phyloP scores from a whole-genome alignment of 331 rosid genomes.

The Ulmus americana region DNA sequence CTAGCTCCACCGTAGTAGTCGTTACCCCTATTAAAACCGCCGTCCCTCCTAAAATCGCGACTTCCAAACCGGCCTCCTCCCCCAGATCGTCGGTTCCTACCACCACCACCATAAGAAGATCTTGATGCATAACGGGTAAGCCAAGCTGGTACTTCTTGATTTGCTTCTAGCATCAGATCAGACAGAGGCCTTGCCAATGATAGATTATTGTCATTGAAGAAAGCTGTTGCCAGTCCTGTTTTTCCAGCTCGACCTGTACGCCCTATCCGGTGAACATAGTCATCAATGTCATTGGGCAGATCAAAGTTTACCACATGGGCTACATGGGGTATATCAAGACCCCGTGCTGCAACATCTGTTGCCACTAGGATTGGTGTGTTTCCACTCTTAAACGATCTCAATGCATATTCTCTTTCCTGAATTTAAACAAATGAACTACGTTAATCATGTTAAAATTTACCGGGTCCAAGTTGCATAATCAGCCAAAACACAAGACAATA shows the following conservation, averaged over 20 bases:
- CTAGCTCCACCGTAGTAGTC: conserved; percentile 72
- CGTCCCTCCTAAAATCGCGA: conserved; percentile 77
- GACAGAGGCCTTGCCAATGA: conserved; percentile 69
- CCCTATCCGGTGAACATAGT: conserved; percentile 91
- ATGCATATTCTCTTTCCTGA: conserved; percentile 89
- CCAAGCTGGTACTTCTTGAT: conserved; percentile 91
- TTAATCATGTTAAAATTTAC: too few species aligned
- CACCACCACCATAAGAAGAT: conserved; percentile 42
- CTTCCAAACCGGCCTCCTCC: conserved; percentile 88
- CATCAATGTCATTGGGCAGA: conserved; percentile 93
- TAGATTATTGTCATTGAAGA: conserved; percentile 70
- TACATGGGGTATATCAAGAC: conserved; percentile 91
- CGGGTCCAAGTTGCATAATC: not conserved
- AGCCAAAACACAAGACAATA: not conserved
- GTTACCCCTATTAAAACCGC: conserved; percentile 53
- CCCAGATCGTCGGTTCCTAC: conserved; percentile 65
- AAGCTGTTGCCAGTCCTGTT: conserved; percentile 90
- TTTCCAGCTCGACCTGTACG: conserved; percentile 96
- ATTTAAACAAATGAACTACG: not conserved
- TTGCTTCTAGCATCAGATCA: conserved; percentile 87
- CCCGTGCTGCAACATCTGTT: conserved; percentile 97
- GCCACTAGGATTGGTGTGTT: conserved; percentile 89
- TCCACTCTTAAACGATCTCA: conserved; percentile 83
- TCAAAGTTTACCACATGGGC: conserved; percentile 92
- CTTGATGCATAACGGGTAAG: conserved; percentile 71